Conservation (phyloP, 805 yeast species). For the Kazachstania kunashirensis region DNA sequence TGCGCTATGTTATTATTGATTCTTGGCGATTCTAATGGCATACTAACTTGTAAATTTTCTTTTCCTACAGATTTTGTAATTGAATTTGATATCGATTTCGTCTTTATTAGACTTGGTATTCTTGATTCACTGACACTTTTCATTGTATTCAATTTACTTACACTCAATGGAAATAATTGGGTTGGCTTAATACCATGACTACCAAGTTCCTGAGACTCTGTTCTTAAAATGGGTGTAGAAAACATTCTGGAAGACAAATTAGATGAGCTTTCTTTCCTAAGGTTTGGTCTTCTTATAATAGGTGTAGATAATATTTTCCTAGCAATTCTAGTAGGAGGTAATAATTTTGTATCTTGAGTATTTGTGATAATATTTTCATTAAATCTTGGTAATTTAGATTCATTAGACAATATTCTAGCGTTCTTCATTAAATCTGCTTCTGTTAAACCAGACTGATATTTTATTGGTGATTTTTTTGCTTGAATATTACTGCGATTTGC, state of each 20-base stretch:
- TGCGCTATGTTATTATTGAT: neutral
- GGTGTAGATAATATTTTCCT: constrained; percentile 6
- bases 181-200: constrained; percentile 14
- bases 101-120: constrained; percentile 13
- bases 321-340: constrained; percentile 12
- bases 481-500: constrained; percentile 1
- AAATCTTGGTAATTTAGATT: constrained; percentile 1
- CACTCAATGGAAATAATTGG: constrained; percentile 18
- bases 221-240: constrained; percentile 8
- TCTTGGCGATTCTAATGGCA: neutral
- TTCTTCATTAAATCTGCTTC: neutral
- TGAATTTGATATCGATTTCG: constrained; percentile 1
- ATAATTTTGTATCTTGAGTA: constrained; percentile 5
- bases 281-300: constrained; percentile 9
- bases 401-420: neutral
- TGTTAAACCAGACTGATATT: neutral
- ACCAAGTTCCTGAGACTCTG: neutral
- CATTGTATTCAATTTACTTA: constrained; percentile 13
- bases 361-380: neutral
- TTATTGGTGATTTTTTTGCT: neutral
- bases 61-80: neutral
- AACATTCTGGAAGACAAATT: constrained; percentile 3
- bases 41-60: neutral
- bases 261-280: constrained; percentile 10
- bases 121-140: constrained; percentile 8